These are phyloP conservation scores for Perkinsus olseni DNA, from an alignment of 169 alveolate genomes.

Conservation along the genomic window DNA sequence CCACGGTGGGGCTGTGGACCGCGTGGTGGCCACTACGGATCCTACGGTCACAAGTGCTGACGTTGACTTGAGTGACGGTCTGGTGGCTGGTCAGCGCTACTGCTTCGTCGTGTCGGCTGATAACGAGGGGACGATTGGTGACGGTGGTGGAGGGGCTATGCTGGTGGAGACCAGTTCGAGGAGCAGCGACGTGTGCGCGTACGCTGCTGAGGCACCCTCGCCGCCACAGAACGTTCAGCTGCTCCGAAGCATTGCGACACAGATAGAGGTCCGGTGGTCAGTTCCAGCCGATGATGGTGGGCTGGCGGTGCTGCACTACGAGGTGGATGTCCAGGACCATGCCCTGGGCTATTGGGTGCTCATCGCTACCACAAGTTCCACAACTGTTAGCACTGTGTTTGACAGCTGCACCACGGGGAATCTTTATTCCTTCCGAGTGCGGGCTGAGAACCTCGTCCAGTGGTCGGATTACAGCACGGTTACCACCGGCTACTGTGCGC, in stretches of 20 bases:
- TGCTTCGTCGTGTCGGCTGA: constrained; percentile 11
- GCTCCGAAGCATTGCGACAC: background rate
- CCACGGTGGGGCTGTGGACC: background rate
- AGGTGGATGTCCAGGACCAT: background rate
- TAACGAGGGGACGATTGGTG: background rate
- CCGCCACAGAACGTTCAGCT: background rate
- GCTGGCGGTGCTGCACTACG: background rate
- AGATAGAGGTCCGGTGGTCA: constrained; percentile 2
- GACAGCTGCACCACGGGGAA: constrained; percentile 4
- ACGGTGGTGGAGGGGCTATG: background rate
- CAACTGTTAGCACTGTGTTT: constrained; percentile 1
- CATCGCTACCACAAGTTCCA: background rate
- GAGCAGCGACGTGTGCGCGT: constrained; percentile 5
- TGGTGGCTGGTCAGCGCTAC: constrained; percentile 9
- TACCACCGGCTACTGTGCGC: constrained; percentile 4
- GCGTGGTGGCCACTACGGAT: background rate
- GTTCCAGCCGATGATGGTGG: constrained; percentile 14
- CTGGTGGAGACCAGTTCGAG: background rate
- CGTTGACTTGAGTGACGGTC: background rate
- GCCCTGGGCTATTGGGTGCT: constrained; percentile 3
- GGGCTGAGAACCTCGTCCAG: constrained; percentile 7
- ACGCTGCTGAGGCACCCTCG: background rate
- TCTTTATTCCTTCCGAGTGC: constrained; percentile 6
- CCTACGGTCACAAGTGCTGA: background rate
- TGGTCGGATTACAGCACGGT: constrained; percentile 1